A percentile compares a stretch with the other conserved stretches of the same genome.
phyloP scores from a whole-genome alignment of 2,329 filamentous ascomycete species.

The Botrytis pseudocinerea region DNA sequence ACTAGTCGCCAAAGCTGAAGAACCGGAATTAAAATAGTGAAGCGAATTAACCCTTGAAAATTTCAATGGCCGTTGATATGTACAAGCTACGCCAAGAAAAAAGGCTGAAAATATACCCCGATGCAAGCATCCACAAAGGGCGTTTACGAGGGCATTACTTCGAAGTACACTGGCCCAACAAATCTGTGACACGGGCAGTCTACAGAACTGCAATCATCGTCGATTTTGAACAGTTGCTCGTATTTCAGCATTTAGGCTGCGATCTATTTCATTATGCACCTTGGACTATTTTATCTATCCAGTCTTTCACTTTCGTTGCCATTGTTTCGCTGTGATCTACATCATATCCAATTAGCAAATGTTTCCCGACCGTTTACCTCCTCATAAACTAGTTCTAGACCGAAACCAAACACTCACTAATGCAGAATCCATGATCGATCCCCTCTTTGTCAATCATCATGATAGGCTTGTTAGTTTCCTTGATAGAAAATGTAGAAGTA shows the following conservation, averaged over 20 bases:
- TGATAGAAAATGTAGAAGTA: constrained; percentile 36
- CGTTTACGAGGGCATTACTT: background rate
- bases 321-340: constrained; percentile 51
- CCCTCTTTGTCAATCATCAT: constrained; percentile 52
- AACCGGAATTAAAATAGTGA: too few relatives aligned
- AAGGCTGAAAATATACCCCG: background rate
- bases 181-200: background rate
- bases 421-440: constrained; percentile 63
- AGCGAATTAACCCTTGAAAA: too few relatives aligned
- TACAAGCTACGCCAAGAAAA: background rate
- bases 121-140: background rate
- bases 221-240: background rate
- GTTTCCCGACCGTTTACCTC: background rate
- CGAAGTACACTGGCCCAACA: background rate
- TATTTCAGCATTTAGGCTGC: background rate
- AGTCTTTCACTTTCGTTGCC: constrained; percentile 49
- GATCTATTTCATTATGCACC: background rate
- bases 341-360: background rate
- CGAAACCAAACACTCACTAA: constrained; percentile 44
- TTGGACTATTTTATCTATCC: constrained; percentile 36
- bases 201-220: background rate
- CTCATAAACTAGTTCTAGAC: background rate
- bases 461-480: constrained; percentile 3
- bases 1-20: background rate
- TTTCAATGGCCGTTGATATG: background rate